phyloP scores from a whole-genome alignment of 129 eudicot species.

The Centaurea solstitialis region DNA sequence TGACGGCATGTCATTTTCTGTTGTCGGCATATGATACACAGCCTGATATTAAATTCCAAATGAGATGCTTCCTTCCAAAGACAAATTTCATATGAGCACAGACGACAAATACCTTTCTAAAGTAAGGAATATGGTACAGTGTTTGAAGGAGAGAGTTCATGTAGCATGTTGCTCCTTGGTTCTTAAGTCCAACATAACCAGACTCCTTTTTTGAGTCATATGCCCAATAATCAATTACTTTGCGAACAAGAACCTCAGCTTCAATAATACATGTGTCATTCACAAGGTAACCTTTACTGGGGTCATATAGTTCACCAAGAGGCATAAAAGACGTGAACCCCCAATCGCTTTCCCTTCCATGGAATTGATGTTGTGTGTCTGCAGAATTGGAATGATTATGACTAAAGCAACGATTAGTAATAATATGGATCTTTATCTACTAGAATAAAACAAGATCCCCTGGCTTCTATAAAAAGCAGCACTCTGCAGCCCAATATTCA shows the following conservation, averaged over 20 bases:
- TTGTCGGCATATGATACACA: slow-evolving; percentile 98
- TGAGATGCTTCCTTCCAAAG: slow-evolving; percentile 21
- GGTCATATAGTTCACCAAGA: slow-evolving; percentile 85
- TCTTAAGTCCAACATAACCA: slow-evolving; percentile 93
- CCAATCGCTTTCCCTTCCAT: slow-evolving; percentile 95
- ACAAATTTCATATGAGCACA: neutral
- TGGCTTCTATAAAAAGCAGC: slow-evolving; percentile 3
- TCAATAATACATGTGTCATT: slow-evolving; percentile 78
- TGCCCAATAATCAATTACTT: slow-evolving; percentile 79
- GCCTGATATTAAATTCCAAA: slow-evolving; percentile 58
- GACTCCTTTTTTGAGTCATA: slow-evolving; percentile 98
- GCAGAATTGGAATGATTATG: slow-evolving; percentile 18
- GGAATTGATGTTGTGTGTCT: slow-evolving; percentile 97
- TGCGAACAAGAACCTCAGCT: slow-evolving; percentile 92
- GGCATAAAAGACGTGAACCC: slow-evolving; percentile 97
- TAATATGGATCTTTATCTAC: neutral
- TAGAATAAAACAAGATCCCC: neutral
- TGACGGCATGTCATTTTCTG: slow-evolving; percentile 92
- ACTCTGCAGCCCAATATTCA: neutral
- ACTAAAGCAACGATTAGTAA: slow-evolving; percentile 9
- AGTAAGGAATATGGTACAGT: slow-evolving; percentile 90
- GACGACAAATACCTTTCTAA: slow-evolving; percentile 63
- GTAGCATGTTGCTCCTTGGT: slow-evolving; percentile 98
- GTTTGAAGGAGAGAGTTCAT: slow-evolving; percentile 96
- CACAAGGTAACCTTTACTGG: slow-evolving; percentile 71